Evolutionary conservation across 176 grass and related monocot genomes (phyloP).

Genomic region (Oryza rufipogon): DNA sequence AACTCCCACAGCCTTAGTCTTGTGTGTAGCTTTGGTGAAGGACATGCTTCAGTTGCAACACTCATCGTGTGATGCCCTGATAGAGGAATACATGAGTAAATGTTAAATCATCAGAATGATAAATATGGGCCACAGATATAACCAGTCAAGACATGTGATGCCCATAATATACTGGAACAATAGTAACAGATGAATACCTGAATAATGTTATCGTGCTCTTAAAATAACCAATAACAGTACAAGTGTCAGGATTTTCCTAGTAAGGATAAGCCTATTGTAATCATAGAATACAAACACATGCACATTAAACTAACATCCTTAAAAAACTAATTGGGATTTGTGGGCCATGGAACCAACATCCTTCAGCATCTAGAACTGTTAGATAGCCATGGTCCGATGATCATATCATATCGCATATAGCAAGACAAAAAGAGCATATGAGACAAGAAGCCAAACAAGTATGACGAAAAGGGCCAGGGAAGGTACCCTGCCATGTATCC

Average conservation of each 20-base stretch:
- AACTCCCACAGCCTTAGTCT: conserved; percentile 75
- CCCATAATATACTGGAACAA: neutral
- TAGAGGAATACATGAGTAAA: neutral
- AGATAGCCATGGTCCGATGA: neutral
- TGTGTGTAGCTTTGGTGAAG: conserved; percentile 60
- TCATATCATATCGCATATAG: neutral
- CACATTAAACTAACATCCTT: neutral
- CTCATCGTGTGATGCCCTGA: conserved; percentile 40
- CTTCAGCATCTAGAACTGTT: neutral
- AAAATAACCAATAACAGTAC: neutral
- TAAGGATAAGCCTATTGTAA: neutral
- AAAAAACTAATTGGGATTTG: neutral
- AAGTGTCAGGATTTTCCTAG: neutral
- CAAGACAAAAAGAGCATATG: neutral
- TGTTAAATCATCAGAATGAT: neutral
- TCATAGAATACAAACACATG: neutral
- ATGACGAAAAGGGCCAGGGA: neutral
- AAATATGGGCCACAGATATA: neutral
- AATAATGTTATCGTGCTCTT: neutral
- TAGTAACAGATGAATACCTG: neutral
- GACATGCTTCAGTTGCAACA: neutral
- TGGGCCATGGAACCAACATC: neutral
- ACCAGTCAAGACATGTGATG: neutral
- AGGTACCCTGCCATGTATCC: neutral
- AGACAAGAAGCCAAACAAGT: neutral